Conservation (phyloP, 164 flowering plant species). For the Umbellularia californica region DNA sequence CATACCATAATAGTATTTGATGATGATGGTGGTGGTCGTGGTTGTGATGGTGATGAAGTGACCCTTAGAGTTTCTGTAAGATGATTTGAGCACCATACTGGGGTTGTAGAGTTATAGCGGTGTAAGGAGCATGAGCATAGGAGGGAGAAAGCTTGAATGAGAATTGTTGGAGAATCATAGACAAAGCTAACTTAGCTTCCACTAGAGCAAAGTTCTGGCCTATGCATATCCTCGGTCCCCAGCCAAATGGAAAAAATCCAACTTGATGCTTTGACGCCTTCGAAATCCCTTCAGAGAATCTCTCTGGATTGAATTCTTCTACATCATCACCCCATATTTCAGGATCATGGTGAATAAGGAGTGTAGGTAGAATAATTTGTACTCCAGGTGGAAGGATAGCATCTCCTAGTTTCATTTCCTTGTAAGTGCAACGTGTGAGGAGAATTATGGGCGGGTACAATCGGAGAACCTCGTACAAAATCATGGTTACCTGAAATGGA, state of each 20-base stretch:
- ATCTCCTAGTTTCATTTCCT: constrained; percentile 2
- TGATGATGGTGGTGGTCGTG: no score
- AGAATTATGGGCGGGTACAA: background rate
- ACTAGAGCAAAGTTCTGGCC: constrained; percentile 8
- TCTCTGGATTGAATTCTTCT: constrained; percentile 11
- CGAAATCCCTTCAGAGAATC: constrained; percentile 2
- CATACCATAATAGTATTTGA: no score
- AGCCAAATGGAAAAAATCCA: constrained; percentile 7
- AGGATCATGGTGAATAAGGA: constrained; percentile 5
- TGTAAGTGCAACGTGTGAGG: background rate
- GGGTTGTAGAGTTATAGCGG: constrained; percentile 1
- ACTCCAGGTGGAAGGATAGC: background rate
- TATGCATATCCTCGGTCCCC: constrained; percentile 10
- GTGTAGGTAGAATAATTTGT: background rate
- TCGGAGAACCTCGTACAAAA: constrained; percentile 6
- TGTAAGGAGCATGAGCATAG: constrained; percentile 11
- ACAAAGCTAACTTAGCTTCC: constrained; percentile 9
- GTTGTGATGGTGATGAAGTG: no score
- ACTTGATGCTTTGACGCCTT: constrained; percentile 4
- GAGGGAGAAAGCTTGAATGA: constrained; percentile 6
- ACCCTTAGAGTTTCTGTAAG: constrained; percentile 4
- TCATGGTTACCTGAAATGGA: constrained; percentile 5
- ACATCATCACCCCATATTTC: constrained; percentile 10
- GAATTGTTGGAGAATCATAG: constrained; percentile 10
- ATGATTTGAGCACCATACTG: constrained; percentile 8